These are phyloP conservation scores for Ascochyta fabae DNA, from an alignment of 2,329 filamentous ascomycete genomes.

Conservation along the genomic window DNA sequence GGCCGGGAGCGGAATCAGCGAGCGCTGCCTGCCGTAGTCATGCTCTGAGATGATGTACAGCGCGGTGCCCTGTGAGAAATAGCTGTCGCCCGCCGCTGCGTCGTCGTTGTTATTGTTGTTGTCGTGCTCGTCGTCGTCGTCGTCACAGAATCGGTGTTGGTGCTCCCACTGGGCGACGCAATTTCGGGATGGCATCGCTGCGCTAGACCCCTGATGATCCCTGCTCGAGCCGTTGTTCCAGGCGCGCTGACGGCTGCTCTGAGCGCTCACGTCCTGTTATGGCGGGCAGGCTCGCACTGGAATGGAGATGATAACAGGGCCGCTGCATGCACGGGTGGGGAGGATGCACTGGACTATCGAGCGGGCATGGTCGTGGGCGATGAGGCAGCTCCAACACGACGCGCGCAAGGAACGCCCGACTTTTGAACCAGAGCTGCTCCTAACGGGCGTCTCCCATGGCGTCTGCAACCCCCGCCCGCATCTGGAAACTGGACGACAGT, in stretches of 20 bases:
- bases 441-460: conserved; percentile 15
- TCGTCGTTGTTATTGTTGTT: conserved; percentile 12
- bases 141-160: conserved; percentile 24
- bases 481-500: conserved; percentile 17
- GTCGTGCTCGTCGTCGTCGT: conserved; percentile 12
- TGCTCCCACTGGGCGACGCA: conserved; percentile 23
- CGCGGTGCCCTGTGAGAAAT: conserved; percentile 25
- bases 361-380: conserved; percentile 5
- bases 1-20: conserved; percentile 38
- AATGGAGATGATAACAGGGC: conserved; percentile 19
- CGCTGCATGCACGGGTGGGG: conserved; percentile 15
- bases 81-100: conserved; percentile 7
- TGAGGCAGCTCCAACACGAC: conserved; percentile 18
- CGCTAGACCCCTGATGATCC: conserved; percentile 39
- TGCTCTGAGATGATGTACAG: conserved; percentile 47
- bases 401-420: conserved; percentile 17
- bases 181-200: conserved; percentile 36
- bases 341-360: background rate
- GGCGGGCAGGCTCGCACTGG: conserved; percentile 6
- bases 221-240: conserved; percentile 18
- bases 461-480: conserved; percentile 29
- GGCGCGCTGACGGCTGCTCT: conserved; percentile 11
- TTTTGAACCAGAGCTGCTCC: conserved; percentile 17
- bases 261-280: background rate
- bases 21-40: conserved; percentile 42